Evolutionary conservation across 768 basidiomycete species (phyloP), one percentile per base, ranked within the genome.

Genomic region (Tricholoma bakamatsutake): DNA sequence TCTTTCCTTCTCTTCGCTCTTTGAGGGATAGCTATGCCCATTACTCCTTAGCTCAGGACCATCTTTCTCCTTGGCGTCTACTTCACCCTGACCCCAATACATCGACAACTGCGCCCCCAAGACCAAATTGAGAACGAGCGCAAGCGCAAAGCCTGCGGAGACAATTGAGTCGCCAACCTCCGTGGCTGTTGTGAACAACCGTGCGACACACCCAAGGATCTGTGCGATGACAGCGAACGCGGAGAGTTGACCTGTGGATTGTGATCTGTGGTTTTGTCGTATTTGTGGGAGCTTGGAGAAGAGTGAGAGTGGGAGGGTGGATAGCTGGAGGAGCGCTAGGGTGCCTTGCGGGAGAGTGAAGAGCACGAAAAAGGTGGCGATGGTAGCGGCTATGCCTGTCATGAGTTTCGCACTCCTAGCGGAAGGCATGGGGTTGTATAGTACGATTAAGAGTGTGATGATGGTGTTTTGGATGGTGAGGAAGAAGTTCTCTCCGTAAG

Each of bases 401-500:
- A 68, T 60, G 6, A 80, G 70, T 58, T 55, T 62, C 63, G 61
- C 73, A 63, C 48, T 67, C 61, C 52, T 62, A 5, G 58, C 58
- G 9, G 53, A 50, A 51, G 57, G 71, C 4, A 70, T 62, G 7
- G 82, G 78, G 12, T 80, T 64, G 65, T 88, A 87, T 68, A 74
- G 73, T 50, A 94, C 79, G 70, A 96, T 96, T 62, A 95, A 83
- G 64, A 93, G 78, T 13, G 92, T 93, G 67, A 98, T 93, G 72
- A 90, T 58, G 62, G 87, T 76, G 74, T 96, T 93, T 71, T 96
- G 93, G 56, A 93, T 65, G 30, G 91, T 85, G 49, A 98, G 80
- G 82, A 98, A 98, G 55, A 94, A 68, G 76, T 96, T 98, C 71
- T 99, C 97, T 65, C 97, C 97, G 57, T 98, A 99, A 0, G 97